Evolutionary conservation across 352 stramenopile species (phyloP), one percentile per base, ranked within the genome.

Genomic region (Pythium guiyangense): DNA sequence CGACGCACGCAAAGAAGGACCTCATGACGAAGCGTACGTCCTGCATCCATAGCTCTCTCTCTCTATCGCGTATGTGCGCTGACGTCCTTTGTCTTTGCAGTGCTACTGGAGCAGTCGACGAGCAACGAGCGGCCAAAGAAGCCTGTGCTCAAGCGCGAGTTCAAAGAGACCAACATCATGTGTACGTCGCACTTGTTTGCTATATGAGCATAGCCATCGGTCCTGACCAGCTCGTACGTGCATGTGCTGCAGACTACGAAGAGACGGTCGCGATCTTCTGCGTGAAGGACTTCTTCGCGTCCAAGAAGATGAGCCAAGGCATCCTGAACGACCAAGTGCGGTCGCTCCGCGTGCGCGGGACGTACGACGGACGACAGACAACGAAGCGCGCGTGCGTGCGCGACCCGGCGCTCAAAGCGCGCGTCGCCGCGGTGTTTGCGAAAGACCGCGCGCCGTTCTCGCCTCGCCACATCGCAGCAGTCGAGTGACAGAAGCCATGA

Each of bases 201-300:
- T 39, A 39, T 12, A 14, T 39, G 34, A 15, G 34, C 14, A 14
- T 14, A 39, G 34, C 10, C 34, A 39, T 9, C 14, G 34, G 34
- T 14, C 34, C 18, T 39, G 35, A 45, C 29, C 31, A 37, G 1
- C 31, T 54, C 8, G 8, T 2, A 11, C 47, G 17, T 35, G 8
- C 20, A 20, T 40, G 47, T 6, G 6, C 8, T 25, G 47, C 34
- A 92, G 83, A 90, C 53, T 90, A 90, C 40, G 73, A 74, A 20
- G 83, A 92, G 60, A 92, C 83, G 0, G 79, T 92, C 37, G 86
- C 78, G 42, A 67, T 92, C 39, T 92, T 92, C 54, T 90, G 79
- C 51, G 62, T 85, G 42, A 56, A 63, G 11, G 83, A 92, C 61
- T 90, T 90, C 45, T 90, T 90, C 56, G 59, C 73, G 44, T 73